These are phyloP conservation scores for Claviceps cyperi DNA, from an alignment of 2,329 filamentous ascomycete species.

Conservation along the genomic window DNA sequence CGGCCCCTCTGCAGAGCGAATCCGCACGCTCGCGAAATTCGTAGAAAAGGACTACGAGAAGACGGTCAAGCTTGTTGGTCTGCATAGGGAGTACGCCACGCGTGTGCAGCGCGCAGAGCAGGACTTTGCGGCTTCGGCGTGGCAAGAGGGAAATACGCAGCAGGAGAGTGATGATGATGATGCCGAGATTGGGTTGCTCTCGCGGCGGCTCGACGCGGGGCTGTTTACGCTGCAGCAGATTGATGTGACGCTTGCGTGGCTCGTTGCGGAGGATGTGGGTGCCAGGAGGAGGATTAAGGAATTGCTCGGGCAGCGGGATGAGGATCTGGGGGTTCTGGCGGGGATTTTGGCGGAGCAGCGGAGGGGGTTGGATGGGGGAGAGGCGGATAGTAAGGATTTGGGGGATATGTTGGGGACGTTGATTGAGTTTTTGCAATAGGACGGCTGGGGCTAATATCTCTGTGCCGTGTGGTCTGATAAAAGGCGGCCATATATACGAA, in stretches of 20 bases:
- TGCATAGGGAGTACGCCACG: slow-evolving; percentile 56
- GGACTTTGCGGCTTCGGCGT: slow-evolving; percentile 20
- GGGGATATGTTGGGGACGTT: slow-evolving; percentile 41
- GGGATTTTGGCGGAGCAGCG: slow-evolving; percentile 50
- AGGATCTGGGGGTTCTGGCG: slow-evolving; percentile 47
- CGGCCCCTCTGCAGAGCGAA: slow-evolving; percentile 60
- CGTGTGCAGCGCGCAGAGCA: slow-evolving; percentile 44
- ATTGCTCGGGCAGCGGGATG: slow-evolving; percentile 53
- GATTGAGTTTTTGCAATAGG: slow-evolving; percentile 31
- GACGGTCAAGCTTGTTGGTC: slow-evolving; percentile 52
- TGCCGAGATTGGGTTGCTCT: slow-evolving; percentile 57
- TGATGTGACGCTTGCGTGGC: slow-evolving; percentile 78
- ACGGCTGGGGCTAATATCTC: not conserved
- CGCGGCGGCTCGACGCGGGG: slow-evolving; percentile 65
- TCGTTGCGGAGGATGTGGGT: slow-evolving; percentile 75
- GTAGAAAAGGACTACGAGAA: slow-evolving; percentile 92
- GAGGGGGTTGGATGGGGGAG: slow-evolving; percentile 37
- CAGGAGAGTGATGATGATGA: slow-evolving; percentile 14
- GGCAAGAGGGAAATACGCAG: not conserved
- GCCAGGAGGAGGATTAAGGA: slow-evolving; percentile 50
- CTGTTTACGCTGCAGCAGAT: slow-evolving; percentile 71
- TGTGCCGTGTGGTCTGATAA: too few relatives aligned
- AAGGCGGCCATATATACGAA: too few relatives aligned
- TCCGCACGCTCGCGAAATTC: slow-evolving; percentile 82
- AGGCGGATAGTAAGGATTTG: slow-evolving; percentile 43